Percentiles rank a stretch among this genome's conserved stretches.
phyloP scores from a whole-genome alignment of 2,329 filamentous ascomycete genomes.

The Neurospora sp. region DNA sequence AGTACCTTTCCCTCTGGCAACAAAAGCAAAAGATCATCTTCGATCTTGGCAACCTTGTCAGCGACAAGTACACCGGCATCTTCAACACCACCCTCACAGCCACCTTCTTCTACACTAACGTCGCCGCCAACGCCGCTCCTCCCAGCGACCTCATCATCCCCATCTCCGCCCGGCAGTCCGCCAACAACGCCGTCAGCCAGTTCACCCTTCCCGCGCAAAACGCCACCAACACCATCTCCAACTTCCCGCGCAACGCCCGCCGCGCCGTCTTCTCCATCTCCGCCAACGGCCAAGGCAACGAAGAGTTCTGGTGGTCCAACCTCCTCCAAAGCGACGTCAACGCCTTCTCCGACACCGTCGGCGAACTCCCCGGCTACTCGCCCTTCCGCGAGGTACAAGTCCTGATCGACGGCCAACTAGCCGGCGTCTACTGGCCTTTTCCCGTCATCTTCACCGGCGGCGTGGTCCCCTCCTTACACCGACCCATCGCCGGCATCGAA shows the following conservation, averaged over 20 bases:
- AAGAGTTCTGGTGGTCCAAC: constrained; percentile 85
- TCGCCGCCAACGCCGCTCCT: constrained; percentile 27
- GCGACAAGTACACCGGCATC: constrained; percentile 59
- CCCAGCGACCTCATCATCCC: constrained; percentile 60
- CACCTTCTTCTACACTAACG: constrained; percentile 51
- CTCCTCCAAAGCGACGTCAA: constrained; percentile 51
- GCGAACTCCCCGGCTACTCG: constrained; percentile 54
- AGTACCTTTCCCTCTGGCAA: constrained; percentile 59
- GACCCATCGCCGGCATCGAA: constrained; percentile 68
- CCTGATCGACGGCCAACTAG: constrained; percentile 60
- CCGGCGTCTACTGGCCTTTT: constrained; percentile 72
- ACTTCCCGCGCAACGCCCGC: constrained; percentile 55
- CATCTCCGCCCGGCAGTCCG: constrained; percentile 45
- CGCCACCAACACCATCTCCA: constrained; percentile 43
- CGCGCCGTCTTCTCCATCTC: constrained; percentile 67
- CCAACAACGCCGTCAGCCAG: constrained; percentile 46
- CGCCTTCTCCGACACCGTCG: constrained; percentile 47
- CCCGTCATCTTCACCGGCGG: constrained; percentile 77
- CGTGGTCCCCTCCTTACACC: constrained; percentile 64
- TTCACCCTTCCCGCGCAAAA: constrained; percentile 56
- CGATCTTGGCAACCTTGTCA: constrained; percentile 63
- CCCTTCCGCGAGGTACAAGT: constrained; percentile 73
- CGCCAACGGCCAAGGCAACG: constrained; percentile 62
- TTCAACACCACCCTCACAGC: constrained; percentile 69
- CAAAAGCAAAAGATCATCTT: constrained; percentile 66